Base-by-base conservation (phyloP, 345 rosid genomes). In the Arabidopsis suecica region DNA sequence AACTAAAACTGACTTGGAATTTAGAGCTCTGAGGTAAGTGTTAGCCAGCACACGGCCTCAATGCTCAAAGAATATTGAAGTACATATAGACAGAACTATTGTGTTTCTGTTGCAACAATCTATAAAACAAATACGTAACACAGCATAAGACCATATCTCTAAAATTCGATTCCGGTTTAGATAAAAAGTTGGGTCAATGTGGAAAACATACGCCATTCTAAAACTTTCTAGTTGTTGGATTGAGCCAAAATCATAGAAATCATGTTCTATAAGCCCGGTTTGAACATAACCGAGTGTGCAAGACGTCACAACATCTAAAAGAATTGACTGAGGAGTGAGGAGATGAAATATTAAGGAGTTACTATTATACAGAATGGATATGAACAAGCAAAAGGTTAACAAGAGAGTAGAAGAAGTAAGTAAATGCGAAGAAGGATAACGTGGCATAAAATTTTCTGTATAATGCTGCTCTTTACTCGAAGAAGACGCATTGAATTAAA, bases 1-100 rank as follows among this genome's bases (percentile, higher is more conserved):
- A 70, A 77, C 65, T 77, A 55, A 48, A 64, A 56, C 76, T 77
- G 80, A 62, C 74, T 63, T 18, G 3, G 23, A 63, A 70, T 63
- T 77, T 44, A 65, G 59, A 77, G 74, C 72, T 37, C 38, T 71
- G 48, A 56, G 13, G 65, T 45, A 13, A 69, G 80, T 69, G 75
- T 62, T 41, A 69, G 57, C 59, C 70, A 76, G 75, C 80, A 2
- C 71, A 69, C 36, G 34, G 16, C 44, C 66, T 37, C 65, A 16
- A 18, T 37, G 51, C 18, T 22, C 42, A 42, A 61, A 61, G 71
- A 54, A 69, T 47, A 69, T 68, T 76, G 65, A 76, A 69, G 80
- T 76, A 42, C 68, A 53, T 69, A 76, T 75, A 32, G 74, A 75
- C 74, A 75, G 10, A 61, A 61, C 10, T 68, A 59, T 20, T 30